phyloP scores from a whole-genome alignment of 148 eudicot genomes.

The Rhododendron ovatum region DNA sequence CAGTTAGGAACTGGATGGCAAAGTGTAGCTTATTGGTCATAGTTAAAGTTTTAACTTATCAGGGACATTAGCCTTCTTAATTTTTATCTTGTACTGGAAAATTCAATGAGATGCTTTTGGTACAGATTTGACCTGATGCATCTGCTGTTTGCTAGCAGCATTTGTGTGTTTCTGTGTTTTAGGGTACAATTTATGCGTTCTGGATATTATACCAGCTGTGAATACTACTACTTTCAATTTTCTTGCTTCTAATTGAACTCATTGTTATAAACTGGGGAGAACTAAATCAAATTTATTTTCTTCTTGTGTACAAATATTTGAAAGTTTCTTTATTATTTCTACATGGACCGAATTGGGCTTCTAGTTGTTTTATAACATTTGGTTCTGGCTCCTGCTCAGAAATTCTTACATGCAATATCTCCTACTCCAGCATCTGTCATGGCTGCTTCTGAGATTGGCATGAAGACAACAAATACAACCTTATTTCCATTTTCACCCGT shows the following conservation, averaged over 20 bases:
- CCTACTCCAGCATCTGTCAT: slow-evolving; percentile 88
- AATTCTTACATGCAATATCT: slow-evolving; percentile 94
- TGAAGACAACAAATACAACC: slow-evolving; percentile 75
- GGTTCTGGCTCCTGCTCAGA: slow-evolving; percentile 41
- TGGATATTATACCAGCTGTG: not conserved
- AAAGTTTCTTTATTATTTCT: not conserved
- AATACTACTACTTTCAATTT: not conserved
- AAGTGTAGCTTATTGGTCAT: not conserved
- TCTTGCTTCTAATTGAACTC: not conserved
- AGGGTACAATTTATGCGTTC: not conserved
- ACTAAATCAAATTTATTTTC: not conserved
- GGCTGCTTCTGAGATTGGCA: slow-evolving; percentile 60
- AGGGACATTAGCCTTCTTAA: not conserved
- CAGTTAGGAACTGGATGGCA: not conserved
- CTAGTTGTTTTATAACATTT: slow-evolving; percentile 14
- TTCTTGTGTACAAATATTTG: not conserved
- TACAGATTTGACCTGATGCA: not conserved
- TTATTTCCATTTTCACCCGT: slow-evolving; percentile 46
- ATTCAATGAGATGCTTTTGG: not conserved
- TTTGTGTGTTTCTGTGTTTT: not conserved
- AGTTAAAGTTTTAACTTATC: not conserved
- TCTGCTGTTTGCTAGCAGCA: slow-evolving; percentile 2
- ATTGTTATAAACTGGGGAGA: not conserved
- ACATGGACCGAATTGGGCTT: slow-evolving; percentile 2
- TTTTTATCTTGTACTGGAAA: not conserved